Evolutionary conservation across 306 rosid genomes (phyloP), one percentile per base, ranked within the genome.

Genomic region (Begonia peltatifolia): DNA sequence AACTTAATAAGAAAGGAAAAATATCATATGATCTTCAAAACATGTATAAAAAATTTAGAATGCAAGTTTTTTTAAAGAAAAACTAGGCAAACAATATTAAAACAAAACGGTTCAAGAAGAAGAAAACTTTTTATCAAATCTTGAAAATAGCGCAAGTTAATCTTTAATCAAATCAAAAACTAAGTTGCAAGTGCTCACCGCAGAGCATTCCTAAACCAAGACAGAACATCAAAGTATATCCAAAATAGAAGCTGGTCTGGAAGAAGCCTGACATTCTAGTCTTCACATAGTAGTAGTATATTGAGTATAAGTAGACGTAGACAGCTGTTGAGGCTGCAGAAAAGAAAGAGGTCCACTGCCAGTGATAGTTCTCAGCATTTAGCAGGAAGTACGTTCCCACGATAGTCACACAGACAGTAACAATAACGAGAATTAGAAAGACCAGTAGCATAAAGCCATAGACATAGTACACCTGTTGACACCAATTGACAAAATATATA

Each of bases 261-360:
- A 92, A 92, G 76, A 92, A 92, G 63, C 99, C 99, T 14, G 96
- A 92, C 99, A 92, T 92, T 82, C 87, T 92, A 10, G 99, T 92
- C 96, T 92, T 92, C 64, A 87, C 94, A 46, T 81, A 79, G 78
- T 71, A 92, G 83, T 92, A 92, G 77, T 92, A 92, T 47, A 92
- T 71, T 6, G 99, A 86, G 63, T 92, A 92, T 70, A 92, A 63
- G 74, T 92, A 92, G 56, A 92, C 99, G 9, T 92, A 92, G 42
- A 86, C 88, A 52, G 96, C 93, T 36, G 99, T 92, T 15, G 99
- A 92, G 51, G 96, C 96, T 42, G 99, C 99, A n/a, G 99, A 92
- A 74, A 83, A 84, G 84, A 92, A 92, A 63, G 99, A 92, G 54
- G 99, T 92, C 99, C 99, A 92, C 67, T 75, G 94, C 99, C 99